Evolutionary conservation across 352 stramenopile genomes (phyloP).

Genomic region (Pythium folliculosum): DNA sequence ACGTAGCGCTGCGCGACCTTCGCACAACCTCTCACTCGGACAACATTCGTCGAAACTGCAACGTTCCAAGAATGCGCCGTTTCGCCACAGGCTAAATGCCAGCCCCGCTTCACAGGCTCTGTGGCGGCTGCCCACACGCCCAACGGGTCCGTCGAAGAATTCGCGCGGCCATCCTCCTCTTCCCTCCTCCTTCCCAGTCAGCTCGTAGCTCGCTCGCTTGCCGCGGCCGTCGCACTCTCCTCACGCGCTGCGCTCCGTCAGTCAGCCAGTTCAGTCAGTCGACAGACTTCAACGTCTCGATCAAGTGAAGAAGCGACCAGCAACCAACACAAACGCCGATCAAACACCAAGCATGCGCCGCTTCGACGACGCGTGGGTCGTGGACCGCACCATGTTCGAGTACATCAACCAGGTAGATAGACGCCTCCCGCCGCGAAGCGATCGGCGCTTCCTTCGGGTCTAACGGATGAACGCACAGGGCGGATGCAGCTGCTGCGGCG

Average conservation of each 20-base stretch:
- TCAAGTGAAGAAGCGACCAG: conserved; percentile 9
- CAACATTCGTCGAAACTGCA: conserved; percentile 26
- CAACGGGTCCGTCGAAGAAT: neutral
- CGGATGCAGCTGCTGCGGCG: conserved; percentile 90
- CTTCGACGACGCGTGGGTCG: conserved; percentile 86
- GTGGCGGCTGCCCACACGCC: neutral
- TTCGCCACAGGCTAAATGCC: neutral
- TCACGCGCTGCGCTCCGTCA: neutral
- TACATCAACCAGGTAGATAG: conserved; percentile 84
- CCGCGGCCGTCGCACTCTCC: neutral
- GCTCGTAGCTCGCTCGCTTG: no score
- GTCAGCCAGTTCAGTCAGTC: conserved; percentile 6
- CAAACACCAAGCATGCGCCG: conserved; percentile 44
- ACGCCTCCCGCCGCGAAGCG: no score
- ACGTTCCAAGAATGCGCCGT: conserved; percentile 2
- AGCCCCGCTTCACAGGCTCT: neutral
- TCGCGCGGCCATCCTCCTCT: neutral
- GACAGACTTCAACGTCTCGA: conserved; percentile 22
- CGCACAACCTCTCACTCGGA: conserved; percentile 20
- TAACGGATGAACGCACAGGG: conserved; percentile 42
- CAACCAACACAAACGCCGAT: neutral
- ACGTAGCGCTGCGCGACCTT: conserved; percentile 8
- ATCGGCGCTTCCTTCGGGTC: neutral
- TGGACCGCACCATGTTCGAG: conserved; percentile 95
- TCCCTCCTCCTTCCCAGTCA: neutral